phyloP scores from a whole-genome alignment of 352 stramenopile genomes.

The Phytophthora brassicae region DNA sequence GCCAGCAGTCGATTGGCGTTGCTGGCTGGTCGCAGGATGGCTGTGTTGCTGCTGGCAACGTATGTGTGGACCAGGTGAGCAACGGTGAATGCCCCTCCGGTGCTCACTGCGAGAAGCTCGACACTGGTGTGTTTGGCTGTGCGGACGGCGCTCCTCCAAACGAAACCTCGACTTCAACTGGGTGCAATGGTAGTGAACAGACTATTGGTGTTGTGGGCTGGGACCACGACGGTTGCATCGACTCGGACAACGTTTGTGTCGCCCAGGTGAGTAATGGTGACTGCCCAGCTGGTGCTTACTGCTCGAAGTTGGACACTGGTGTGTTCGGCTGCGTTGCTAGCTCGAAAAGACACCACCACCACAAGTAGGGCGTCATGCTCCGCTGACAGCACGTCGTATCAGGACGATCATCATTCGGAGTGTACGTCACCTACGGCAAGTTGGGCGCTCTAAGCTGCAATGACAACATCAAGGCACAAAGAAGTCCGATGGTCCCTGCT shows the following conservation, averaged over 20 bases:
- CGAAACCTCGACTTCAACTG: slow-evolving; percentile 8
- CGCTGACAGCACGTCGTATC: no score
- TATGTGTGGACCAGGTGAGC: slow-evolving; percentile 14
- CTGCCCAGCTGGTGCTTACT: slow-evolving; percentile 17
- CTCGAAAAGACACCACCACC: slow-evolving; percentile 7
- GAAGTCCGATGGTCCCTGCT: slow-evolving; percentile 4
- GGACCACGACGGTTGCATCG: slow-evolving; percentile 12
- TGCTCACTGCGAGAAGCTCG: slow-evolving; percentile 17
- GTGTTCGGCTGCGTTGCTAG: slow-evolving; percentile 30
- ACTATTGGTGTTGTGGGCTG: slow-evolving; percentile 14
- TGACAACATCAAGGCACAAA: slow-evolving; percentile 11
- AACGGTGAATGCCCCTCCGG: slow-evolving; percentile 17
- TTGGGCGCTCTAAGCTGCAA: slow-evolving; percentile 26
- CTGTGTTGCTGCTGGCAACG: slow-evolving; percentile 11
- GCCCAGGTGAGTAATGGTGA: slow-evolving; percentile 8
- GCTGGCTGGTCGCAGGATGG: slow-evolving; percentile 10
- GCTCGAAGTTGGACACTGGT: slow-evolving; percentile 21
- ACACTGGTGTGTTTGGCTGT: slow-evolving; percentile 26
- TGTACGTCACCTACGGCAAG: slow-evolving; percentile 39
- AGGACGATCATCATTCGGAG: no score
- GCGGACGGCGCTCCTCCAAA: slow-evolving; percentile 5
- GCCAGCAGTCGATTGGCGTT: slow-evolving; percentile 23
- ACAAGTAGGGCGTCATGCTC: neutral
- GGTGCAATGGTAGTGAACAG: slow-evolving; percentile 2
- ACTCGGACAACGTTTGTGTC: slow-evolving; percentile 3